A percentile compares a stretch with the other conserved stretches of the same genome.
Conservation (phyloP, 2,329 filamentous ascomycete species). For the Venturia carpophila region DNA sequence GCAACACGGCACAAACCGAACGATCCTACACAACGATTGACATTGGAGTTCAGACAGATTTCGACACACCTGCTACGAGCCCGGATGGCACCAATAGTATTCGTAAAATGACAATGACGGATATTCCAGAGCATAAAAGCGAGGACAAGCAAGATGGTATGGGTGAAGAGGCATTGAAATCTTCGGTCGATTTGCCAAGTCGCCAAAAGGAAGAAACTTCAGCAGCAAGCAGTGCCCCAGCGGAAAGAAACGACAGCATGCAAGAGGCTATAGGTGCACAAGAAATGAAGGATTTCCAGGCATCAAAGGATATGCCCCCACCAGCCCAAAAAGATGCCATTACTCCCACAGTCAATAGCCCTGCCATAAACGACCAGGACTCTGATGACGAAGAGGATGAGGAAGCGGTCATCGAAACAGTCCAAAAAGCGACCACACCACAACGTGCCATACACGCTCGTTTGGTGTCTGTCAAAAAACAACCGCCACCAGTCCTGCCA, state of each 20-base stretch:
- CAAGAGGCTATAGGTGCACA: background rate
- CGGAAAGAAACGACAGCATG: background rate
- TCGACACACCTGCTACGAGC: slow-evolving; percentile 26
- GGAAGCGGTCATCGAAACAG: slow-evolving; percentile 34
- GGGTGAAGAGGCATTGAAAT: background rate
- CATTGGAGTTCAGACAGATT: slow-evolving; percentile 53
- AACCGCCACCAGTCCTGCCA: slow-evolving; percentile 17
- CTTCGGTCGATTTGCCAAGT: background rate
- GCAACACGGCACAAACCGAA: slow-evolving; percentile 46
- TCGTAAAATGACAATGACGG: slow-evolving; percentile 5
- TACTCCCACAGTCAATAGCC: slow-evolving; percentile 7
- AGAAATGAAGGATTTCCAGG: background rate
- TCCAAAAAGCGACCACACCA: slow-evolving; percentile 14
- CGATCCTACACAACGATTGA: slow-evolving; percentile 64
- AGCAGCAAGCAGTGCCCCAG: background rate
- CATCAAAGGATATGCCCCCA: background rate
- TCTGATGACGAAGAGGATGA: slow-evolving; percentile 51
- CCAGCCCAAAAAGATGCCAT: slow-evolving; percentile 18
- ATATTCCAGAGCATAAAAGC: slow-evolving; percentile 16
- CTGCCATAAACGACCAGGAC: slow-evolving; percentile 14
- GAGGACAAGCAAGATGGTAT: slow-evolving; percentile 7
- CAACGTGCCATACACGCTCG: slow-evolving; percentile 16
- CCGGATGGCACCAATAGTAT: slow-evolving; percentile 2
- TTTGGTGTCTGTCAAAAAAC: slow-evolving; percentile 18
- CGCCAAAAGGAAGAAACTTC: background rate